phyloP scores from a whole-genome alignment of 305 asterid genomes.

The Fraxinus dipetala region DNA sequence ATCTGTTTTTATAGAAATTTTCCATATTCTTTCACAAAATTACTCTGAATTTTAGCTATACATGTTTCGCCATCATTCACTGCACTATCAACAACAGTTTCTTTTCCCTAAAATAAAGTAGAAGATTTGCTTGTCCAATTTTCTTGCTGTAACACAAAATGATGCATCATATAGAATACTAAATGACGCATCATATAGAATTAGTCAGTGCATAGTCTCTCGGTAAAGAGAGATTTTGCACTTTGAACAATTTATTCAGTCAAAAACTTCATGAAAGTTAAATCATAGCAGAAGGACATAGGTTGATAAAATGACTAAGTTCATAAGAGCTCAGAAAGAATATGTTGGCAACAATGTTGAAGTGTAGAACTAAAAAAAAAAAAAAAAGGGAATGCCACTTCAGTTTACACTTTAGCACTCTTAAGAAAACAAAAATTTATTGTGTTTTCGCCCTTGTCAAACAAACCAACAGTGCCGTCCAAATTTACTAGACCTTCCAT shows the following conservation, averaged over 20 bases:
- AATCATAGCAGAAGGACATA: neutral
- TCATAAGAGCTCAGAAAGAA: neutral
- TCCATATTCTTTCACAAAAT: neutral
- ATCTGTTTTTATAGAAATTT: neutral
- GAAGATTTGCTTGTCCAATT: neutral
- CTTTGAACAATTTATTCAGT: neutral
- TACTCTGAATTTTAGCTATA: neutral
- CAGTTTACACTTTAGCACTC: neutral
- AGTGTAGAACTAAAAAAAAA: neutral
- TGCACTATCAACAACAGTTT: neutral
- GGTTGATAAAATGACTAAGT: neutral
- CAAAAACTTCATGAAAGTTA: neutral
- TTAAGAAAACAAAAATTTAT: neutral
- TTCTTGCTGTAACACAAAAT: neutral
- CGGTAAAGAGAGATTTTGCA: neutral
- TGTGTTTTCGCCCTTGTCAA: neutral
- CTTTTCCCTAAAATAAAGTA: neutral
- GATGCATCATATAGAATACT: neutral
- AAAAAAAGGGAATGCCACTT: neutral
- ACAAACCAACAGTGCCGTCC: slow-evolving; percentile 9
- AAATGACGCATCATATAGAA: neutral
- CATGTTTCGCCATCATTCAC: neutral
- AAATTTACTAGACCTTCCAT: neutral
- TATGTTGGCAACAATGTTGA: neutral
- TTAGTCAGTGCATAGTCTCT: neutral